Conservation (phyloP, 208 protist species). For the Wallacemonas sp. region DNA sequence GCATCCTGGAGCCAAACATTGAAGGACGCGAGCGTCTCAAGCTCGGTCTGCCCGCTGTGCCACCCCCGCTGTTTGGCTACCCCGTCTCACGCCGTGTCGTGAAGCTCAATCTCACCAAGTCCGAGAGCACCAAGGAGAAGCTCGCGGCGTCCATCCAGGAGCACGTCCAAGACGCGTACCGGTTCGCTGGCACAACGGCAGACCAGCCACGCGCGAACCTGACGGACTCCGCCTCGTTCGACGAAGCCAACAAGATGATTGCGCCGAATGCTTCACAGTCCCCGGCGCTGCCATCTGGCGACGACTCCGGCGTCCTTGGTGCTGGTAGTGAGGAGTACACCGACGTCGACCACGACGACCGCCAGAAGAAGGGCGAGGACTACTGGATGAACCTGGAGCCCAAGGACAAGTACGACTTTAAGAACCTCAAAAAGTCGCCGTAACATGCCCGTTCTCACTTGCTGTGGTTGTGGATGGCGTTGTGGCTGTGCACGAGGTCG, state of each 20-base stretch:
- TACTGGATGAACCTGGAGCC: conserved; percentile 94
- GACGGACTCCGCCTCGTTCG: conserved; percentile 82
- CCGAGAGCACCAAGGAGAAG: conserved; percentile 88
- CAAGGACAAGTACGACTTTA: conserved; percentile 89
- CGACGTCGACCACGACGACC: conserved; percentile 74
- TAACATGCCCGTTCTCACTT: conserved; percentile 22
- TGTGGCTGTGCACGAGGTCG: neutral
- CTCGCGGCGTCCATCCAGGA: conserved; percentile 91
- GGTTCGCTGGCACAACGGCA: conserved; percentile 82
- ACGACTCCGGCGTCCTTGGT: conserved; percentile 41
- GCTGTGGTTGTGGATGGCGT: neutral
- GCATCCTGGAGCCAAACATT: conserved; percentile 91
- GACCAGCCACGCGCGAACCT: conserved; percentile 82
- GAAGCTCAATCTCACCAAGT: conserved; percentile 91
- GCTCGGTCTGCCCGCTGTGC: conserved; percentile 85
- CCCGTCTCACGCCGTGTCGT: conserved; percentile 88
- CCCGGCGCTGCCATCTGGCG: conserved; percentile 36
- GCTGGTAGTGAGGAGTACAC: conserved; percentile 61
- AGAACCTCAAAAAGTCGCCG: conserved; percentile 88
- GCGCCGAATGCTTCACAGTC: conserved; percentile 78
- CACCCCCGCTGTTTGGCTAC: conserved; percentile 89
- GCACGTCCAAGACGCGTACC: conserved; percentile 92
- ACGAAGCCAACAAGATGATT: conserved; percentile 92
- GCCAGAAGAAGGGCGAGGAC: conserved; percentile 91
- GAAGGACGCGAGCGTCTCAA: conserved; percentile 91